Evolutionary conservation across 2,329 filamentous ascomycete genomes (phyloP).

Genomic region (Ophiostoma sp.): DNA sequence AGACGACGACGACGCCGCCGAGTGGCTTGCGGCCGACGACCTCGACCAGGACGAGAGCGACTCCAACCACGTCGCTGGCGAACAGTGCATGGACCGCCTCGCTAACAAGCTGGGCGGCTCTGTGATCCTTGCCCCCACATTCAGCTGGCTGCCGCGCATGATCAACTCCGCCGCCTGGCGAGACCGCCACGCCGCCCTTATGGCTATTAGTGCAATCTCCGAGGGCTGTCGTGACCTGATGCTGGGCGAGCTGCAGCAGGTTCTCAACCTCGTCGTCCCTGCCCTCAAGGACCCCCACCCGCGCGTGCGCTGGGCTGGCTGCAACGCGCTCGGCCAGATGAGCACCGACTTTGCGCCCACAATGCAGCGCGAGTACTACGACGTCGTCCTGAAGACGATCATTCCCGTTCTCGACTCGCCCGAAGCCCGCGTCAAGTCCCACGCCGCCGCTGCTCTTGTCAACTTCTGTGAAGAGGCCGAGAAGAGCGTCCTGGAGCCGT

Average conservation of each 20-base stretch:
- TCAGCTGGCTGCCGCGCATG: conserved; percentile 96
- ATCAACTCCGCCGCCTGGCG: conserved; percentile 93
- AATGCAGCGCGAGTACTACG: conserved; percentile 95
- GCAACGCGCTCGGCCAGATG: conserved; percentile 99
- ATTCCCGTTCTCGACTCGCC: conserved; percentile 86
- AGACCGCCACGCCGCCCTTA: conserved; percentile 90
- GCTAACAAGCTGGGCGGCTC: conserved; percentile 96
- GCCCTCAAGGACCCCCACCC: conserved; percentile 85
- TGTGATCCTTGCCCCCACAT: conserved; percentile 86
- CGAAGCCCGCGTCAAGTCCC: conserved; percentile 90
- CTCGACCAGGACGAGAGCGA: conserved; percentile 95
- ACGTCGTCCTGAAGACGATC: conserved; percentile 79
- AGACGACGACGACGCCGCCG: conserved; percentile 88
- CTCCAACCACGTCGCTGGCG: conserved; percentile 92
- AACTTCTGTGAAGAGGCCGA: conserved; percentile 99
- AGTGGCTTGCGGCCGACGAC: conserved; percentile 92
- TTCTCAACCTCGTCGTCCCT: conserved; percentile 89
- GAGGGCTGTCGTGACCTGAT: conserved; percentile 95
- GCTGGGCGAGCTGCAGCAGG: conserved; percentile 89
- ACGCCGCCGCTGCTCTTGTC: conserved; percentile 93
- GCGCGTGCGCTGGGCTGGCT: conserved; percentile 93
- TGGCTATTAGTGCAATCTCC: conserved; percentile 98
- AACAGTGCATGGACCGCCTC: conserved; percentile 96
- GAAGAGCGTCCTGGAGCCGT: conserved; percentile 83
- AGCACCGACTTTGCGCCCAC: conserved; percentile 97